These are phyloP conservation scores for Aspergillus persii DNA, from an alignment of 2,329 filamentous ascomycete species.

Conservation along the genomic window DNA sequence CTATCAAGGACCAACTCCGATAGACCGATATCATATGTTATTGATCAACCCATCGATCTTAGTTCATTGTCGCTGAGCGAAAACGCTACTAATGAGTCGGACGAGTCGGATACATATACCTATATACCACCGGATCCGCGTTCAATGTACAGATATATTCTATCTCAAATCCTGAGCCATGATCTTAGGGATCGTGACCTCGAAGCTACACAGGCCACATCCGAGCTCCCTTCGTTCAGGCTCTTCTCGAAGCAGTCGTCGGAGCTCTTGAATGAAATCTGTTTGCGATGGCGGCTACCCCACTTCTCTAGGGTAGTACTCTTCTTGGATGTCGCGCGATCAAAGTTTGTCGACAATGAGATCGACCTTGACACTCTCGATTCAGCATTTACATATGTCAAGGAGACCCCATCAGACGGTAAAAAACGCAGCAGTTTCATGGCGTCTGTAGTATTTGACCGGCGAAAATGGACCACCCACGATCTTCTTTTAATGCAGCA, in stretches of 20 bases:
- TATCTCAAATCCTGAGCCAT: constrained; percentile 69
- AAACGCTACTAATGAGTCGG: constrained; percentile 38
- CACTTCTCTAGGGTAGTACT: constrained; percentile 75
- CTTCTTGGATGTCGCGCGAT: constrained; percentile 78
- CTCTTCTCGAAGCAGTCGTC: constrained; percentile 71
- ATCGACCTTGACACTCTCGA: constrained; percentile 79
- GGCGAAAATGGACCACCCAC: constrained; percentile 66
- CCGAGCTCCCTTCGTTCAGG: constrained; percentile 51
- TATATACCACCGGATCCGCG: constrained; percentile 86
- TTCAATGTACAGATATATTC: constrained; percentile 76
- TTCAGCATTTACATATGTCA: constrained; percentile 76
- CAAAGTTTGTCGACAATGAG: constrained; percentile 82
- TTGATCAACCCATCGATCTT: constrained; percentile 63
- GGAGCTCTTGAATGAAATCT: constrained; percentile 81
- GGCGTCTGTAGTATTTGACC: constrained; percentile 52
- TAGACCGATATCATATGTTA: constrained; percentile 52
- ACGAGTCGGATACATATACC: constrained; percentile 65
- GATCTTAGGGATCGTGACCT: constrained; percentile 57
- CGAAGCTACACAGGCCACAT: constrained; percentile 50
- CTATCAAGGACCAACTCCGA: constrained; percentile 47
- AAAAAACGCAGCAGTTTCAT: constrained; percentile 53
- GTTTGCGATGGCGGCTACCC: constrained; percentile 84
- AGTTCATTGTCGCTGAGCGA: constrained; percentile 62
- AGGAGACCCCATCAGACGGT: constrained; percentile 65
- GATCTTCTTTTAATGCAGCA: constrained; percentile 72